Evolutionary conservation across 176 grass and related monocot species (phyloP), one percentile per base, ranked within the genome.

Genomic region (Carex parvula): DNA sequence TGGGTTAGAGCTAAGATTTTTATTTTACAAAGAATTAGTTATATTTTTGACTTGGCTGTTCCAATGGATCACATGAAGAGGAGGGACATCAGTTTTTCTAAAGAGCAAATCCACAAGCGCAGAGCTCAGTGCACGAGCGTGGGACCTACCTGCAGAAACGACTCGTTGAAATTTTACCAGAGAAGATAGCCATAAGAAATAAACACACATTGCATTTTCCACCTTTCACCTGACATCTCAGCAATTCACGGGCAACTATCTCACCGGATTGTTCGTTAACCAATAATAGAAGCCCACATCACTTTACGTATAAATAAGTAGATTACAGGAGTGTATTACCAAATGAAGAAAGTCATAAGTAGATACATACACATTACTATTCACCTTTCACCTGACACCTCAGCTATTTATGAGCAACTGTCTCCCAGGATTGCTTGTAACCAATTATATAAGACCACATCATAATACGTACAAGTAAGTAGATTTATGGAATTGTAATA

Each of bases 91-190:
- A 7, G 35, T 5, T 70, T 70, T 69, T 41, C 18, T 20, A 71
- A 48, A 71, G 30, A 2, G 16, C 16, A 41, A 70, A 70, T 70
- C 33, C 66, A 37, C 17, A 70, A 41, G 66, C 66, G 22, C 66
- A 70, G 66, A 70, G 66, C 33, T 70, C 66, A 46, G 68, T 42
- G 68, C 39, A 71, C 35, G 68, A 71, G 68, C 7, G 37, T 71
- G 68, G 68, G 68, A 71, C 68, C 68, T 41, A 46, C 14, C 68
- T 48, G 68, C 68, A 42, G 39, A 48, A 70, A 71, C 22, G 68
- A 8, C 39, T 71, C 68, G 39, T 11, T 71, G 39, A 71, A 46
- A 46, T 21, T 71, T 71, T 46, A 71, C 68, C 17, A 8, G 8
- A 42, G 18, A 41, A 64, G 10, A 64, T 26, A 11, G 22, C 61